These are phyloP conservation scores for Annulohypoxylon maeteangense DNA, from an alignment of 495 filamentous ascomycete genomes.

Conservation along the genomic window DNA sequence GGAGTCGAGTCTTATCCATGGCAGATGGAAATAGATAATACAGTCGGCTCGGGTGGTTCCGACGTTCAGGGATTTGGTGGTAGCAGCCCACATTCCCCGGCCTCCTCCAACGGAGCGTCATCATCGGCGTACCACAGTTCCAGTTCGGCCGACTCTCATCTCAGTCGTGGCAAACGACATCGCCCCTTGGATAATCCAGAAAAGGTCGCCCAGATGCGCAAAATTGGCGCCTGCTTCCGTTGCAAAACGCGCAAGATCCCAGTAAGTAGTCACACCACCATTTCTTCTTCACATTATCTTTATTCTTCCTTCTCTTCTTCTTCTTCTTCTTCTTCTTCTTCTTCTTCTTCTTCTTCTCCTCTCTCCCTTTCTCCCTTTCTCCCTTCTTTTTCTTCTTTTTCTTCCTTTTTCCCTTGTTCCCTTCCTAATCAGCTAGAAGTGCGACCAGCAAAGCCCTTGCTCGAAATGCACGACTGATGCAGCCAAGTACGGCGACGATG, in stretches of 20 bases:
- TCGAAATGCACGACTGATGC: slow-evolving; percentile 45
- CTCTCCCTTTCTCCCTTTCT: no score
- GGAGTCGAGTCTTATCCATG: slow-evolving; percentile 45
- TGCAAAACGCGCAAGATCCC: slow-evolving; percentile 48
- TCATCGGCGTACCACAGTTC: slow-evolving; percentile 31
- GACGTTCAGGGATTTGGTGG: slow-evolving; percentile 31
- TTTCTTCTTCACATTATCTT: background rate
- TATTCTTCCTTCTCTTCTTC: background rate
- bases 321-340: background rate
- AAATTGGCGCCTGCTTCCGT: slow-evolving; percentile 47
- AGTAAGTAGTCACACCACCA: slow-evolving; percentile 32
- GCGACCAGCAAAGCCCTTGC: slow-evolving; percentile 47
- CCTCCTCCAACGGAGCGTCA: slow-evolving; percentile 36
- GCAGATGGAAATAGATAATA: slow-evolving; percentile 48
- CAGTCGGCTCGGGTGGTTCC: slow-evolving; percentile 36
- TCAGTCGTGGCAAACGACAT: slow-evolving; percentile 46
- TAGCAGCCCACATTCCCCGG: slow-evolving; percentile 36
- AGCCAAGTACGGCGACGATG: slow-evolving; percentile 41
- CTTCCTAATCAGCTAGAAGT: slow-evolving; percentile 43
- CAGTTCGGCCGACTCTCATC: slow-evolving; percentile 30
- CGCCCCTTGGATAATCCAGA: slow-evolving; percentile 47
- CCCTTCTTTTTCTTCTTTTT: slow-evolving; percentile 1
- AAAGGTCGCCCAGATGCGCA: slow-evolving; percentile 49
- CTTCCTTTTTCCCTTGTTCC: background rate
- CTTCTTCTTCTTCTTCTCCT: slow-evolving; percentile 15